phyloP scores from a whole-genome alignment of 108 stramenopile species.

The Skeletonema menzelii region DNA sequence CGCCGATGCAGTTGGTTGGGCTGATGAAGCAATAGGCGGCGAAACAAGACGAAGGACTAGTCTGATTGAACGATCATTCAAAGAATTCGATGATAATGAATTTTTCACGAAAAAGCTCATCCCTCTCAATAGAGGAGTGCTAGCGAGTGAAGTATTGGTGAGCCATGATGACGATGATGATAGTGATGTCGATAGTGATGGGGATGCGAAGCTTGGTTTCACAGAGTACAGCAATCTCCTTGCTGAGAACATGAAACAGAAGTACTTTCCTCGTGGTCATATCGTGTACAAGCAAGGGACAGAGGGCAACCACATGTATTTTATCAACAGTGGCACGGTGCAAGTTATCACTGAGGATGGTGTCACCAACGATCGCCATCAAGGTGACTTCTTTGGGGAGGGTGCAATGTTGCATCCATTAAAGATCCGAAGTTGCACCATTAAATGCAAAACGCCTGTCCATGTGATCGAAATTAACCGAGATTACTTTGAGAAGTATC shows the following conservation, averaged over 20 bases:
- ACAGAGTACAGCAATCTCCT: conserved; percentile 76
- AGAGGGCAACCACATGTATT: conserved; percentile 77
- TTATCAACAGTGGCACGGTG: conserved; percentile 80
- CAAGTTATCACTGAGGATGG: conserved; percentile 71
- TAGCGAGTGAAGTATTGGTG: conserved; percentile 21
- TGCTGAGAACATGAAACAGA: conserved; percentile 78
- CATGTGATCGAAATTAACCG: conserved; percentile 86
- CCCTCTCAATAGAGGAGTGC: not conserved
- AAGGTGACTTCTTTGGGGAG: conserved; percentile 85
- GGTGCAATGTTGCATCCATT: conserved; percentile 74
- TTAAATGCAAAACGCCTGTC: conserved; percentile 78
- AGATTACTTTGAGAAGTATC: conserved; percentile 88
- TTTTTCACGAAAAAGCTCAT: conserved; percentile 10
- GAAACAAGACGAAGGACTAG: conserved; percentile 60
- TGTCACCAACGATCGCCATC: conserved; percentile 48
- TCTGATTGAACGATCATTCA: conserved; percentile 76
- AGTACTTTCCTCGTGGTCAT: conserved; percentile 78
- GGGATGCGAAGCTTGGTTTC: conserved; percentile 45
- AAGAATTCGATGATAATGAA: conserved; percentile 53
- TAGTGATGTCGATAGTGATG: conserved; percentile 35
- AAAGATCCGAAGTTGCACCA: conserved; percentile 61
- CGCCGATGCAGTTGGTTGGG: conserved; percentile 57
- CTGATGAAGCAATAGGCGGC: conserved; percentile 46
- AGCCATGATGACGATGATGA: conserved; percentile 6
- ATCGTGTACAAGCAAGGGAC: conserved; percentile 69